phyloP scores from a whole-genome alignment of 2,329 filamentous ascomycete species.

The Cercospora sp. region DNA sequence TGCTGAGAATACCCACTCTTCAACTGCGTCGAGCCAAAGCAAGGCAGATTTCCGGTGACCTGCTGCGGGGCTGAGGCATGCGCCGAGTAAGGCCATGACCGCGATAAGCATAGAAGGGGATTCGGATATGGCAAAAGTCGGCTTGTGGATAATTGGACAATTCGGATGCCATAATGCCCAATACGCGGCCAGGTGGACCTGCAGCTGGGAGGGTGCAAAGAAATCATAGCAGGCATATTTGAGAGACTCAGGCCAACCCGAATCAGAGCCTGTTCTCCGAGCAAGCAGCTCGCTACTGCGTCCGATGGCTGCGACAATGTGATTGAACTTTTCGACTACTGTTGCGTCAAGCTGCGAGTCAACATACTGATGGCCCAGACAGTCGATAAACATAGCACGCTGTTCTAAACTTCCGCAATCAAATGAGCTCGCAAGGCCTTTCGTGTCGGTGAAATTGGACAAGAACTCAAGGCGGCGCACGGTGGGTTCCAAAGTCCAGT shows the following conservation, averaged over 20 bases:
- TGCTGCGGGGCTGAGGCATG: conserved; percentile 6
- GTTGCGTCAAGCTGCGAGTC: not conserved
- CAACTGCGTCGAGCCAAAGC: conserved; percentile 7
- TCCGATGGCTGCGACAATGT: conserved; percentile 2
- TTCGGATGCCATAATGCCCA: conserved; percentile 13
- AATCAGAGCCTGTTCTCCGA: not conserved
- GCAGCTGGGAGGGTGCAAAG: not conserved
- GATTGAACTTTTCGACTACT: not conserved
- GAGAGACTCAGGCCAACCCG: not conserved
- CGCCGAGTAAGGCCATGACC: conserved; percentile 9
- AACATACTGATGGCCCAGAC: not conserved
- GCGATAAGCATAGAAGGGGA: not conserved
- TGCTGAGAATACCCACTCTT: conserved; percentile 11
- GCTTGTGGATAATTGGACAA: conserved; percentile 7
- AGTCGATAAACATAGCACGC: conserved; percentile 7
- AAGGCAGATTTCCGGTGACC: conserved; percentile 7
- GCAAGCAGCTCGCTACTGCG: not conserved
- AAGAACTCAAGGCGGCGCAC: conserved; percentile 8
- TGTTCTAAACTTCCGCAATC: conserved; percentile 1
- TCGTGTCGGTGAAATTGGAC: conserved; percentile 3
- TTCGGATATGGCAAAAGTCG: not conserved
- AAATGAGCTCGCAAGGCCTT: conserved; percentile 2
- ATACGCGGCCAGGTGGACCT: not conserved
- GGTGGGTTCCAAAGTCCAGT: not conserved
- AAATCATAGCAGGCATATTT: not conserved